A percentile compares a stretch with the other conserved stretches of the same genome.
Conservation (phyloP, 768 basidiomycete species). For the Lentinus tigrinus region DNA sequence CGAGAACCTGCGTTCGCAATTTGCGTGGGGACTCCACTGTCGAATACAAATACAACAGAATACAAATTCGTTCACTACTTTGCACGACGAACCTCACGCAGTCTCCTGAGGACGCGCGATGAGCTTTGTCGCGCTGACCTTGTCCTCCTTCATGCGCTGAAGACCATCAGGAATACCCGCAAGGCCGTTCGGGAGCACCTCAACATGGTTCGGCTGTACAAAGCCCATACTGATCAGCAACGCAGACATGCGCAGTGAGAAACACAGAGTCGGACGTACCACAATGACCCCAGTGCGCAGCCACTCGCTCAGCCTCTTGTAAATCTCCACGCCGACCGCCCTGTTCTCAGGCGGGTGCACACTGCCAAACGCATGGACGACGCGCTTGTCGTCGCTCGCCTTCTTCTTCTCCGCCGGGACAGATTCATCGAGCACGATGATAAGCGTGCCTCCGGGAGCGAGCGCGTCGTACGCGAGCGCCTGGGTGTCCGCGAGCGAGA, state of each 20-base stretch:
- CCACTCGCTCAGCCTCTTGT: constrained; percentile 10
- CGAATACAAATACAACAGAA: no score
- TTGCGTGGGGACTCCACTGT: no score
- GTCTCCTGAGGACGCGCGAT: constrained; percentile 32
- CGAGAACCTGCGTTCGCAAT: no score
- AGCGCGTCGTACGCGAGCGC: constrained; percentile 36
- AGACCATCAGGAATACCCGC: constrained; percentile 11
- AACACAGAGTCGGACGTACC: constrained; percentile 2
- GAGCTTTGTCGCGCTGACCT: constrained; percentile 21
- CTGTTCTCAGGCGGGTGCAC: constrained; percentile 2
- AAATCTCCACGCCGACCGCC: constrained; percentile 7
- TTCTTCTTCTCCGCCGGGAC: no score
- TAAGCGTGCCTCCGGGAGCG: constrained; percentile 36
- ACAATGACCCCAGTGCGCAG: constrained; percentile 16
- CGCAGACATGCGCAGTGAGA: no score
- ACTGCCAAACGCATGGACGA: constrained; percentile 3
- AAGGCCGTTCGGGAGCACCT: constrained; percentile 12
- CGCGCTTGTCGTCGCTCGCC: not conserved
- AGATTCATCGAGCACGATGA: constrained; percentile 16
- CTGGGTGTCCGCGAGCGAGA: constrained; percentile 39
- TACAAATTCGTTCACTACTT: no score
- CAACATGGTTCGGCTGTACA: constrained; percentile 10
- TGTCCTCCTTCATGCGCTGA: constrained; percentile 16
- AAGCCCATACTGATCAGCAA: not conserved
- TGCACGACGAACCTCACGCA: no score